These are phyloP conservation scores for Malassezia sympodialis DNA, from an alignment of 1,284 basidiomycete species.

Conservation along the genomic window DNA sequence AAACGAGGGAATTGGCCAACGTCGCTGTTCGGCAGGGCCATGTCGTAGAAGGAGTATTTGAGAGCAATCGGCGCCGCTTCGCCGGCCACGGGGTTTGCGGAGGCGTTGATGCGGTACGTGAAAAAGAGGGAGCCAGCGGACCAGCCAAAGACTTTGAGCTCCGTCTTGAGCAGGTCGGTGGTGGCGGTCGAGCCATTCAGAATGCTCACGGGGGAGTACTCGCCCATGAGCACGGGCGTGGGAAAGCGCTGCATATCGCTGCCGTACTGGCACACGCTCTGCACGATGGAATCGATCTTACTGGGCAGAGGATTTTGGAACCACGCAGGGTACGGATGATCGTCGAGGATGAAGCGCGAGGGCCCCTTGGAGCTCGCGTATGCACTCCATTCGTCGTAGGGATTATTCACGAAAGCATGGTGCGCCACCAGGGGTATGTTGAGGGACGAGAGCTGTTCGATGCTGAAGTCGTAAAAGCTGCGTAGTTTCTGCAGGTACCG, in stretches of 20 bases:
- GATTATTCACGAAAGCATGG: conserved; percentile 29
- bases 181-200: conserved; percentile 18
- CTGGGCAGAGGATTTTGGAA: conserved; percentile 22
- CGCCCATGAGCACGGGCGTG: conserved; percentile 33
- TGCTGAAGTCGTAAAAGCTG: conserved; percentile 29
- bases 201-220: conserved; percentile 32
- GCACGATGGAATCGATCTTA: conserved; percentile 18
- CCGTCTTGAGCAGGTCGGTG: conserved; percentile 24
- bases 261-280: conserved; percentile 30
- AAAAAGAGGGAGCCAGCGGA: conserved; percentile 42
- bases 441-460: conserved; percentile 20
- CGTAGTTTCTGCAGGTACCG: neutral
- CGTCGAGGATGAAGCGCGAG: conserved; percentile 35
- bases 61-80: conserved; percentile 16
- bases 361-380: conserved; percentile 36
- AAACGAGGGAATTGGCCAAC: conserved; percentile 11
- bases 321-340: conserved; percentile 44
- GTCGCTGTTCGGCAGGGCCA: conserved; percentile 5
- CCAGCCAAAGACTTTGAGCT: conserved; percentile 40
- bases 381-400: conserved; percentile 22
- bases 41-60: conserved; percentile 28
- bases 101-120: conserved; percentile 33
- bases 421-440: conserved; percentile 37
- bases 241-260: conserved; percentile 17
- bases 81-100: conserved; percentile 20